These are phyloP conservation scores for Entomortierella chlamydospora DNA, from an alignment of 192 early-diverging fungal species.

Conservation along the genomic window DNA sequence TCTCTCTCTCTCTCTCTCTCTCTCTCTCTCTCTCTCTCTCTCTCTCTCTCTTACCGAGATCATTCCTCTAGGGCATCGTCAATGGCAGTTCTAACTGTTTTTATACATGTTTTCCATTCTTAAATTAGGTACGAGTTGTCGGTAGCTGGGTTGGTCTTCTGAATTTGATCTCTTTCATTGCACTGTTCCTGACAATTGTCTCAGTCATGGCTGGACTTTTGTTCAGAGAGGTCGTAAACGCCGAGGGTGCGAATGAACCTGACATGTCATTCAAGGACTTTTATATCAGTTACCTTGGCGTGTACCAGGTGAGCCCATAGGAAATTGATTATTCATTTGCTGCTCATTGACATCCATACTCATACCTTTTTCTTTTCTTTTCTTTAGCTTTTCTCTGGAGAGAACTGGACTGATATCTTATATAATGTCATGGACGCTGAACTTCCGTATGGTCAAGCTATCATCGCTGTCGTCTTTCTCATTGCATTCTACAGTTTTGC, in stretches of 20 bases:
- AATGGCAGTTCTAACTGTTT: too few species aligned
- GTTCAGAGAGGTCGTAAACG: slow-evolving; percentile 30
- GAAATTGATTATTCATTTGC: not conserved
- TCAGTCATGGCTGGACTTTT: slow-evolving; percentile 60
- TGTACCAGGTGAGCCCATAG: slow-evolving; percentile 61
- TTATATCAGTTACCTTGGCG: slow-evolving; percentile 64
- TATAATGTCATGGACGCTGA: slow-evolving; percentile 62
- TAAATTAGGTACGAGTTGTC: slow-evolving; percentile 59
- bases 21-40: too few species aligned
- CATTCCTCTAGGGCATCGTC: too few species aligned
- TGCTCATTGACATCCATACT: not conserved
- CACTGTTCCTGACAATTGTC: slow-evolving; percentile 62
- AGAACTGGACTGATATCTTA: slow-evolving; percentile 69
- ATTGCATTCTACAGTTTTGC: slow-evolving; percentile 66
- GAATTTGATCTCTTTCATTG: slow-evolving; percentile 69
- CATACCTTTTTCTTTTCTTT: slow-evolving; percentile 1
- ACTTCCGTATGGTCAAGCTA: slow-evolving; percentile 31
- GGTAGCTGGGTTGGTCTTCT: slow-evolving; percentile 68
- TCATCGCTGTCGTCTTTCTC: slow-evolving; percentile 61
- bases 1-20: too few species aligned
- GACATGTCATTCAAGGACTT: slow-evolving; percentile 56
- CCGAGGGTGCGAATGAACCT: not conserved
- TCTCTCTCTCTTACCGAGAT: too few species aligned
- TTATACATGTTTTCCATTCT: slow-evolving; percentile 3
- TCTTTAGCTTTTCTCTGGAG: slow-evolving; percentile 68